A percentile compares a stretch with the other conserved stretches of the same genome.
Evolutionary conservation across 805 yeast genomes (phyloP).

Genomic region (Monosporozyma servazzii): DNA sequence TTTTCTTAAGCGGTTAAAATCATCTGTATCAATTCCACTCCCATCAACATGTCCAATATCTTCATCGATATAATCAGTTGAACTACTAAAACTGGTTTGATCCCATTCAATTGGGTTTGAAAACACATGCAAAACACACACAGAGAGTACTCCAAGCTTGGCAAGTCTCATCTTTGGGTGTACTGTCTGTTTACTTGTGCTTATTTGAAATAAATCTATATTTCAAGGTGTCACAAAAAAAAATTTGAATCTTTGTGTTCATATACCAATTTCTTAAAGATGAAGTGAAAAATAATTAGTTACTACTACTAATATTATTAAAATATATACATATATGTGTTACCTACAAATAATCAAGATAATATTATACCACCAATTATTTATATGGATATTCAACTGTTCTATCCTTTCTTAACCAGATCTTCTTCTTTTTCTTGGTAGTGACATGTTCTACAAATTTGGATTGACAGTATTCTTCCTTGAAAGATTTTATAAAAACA

Average conservation of each 20-base stretch:
- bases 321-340: background rate
- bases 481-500: constrained; percentile 63
- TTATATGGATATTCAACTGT: constrained; percentile 82
- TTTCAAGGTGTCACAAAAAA: background rate
- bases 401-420: constrained; percentile 85
- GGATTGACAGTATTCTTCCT: constrained; percentile 61
- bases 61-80: background rate
- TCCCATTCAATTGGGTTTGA: background rate
- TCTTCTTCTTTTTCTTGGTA: constrained; percentile 77
- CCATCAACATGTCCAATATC: background rate
- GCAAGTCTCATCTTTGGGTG: background rate
- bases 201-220: background rate
- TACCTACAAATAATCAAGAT: background rate
- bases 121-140: background rate
- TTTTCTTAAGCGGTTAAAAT: constrained; percentile 30
- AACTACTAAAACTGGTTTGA: background rate
- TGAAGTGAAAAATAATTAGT: background rate
- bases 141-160: background rate
- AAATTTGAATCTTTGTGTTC: too few relatives aligned
- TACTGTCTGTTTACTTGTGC: background rate
- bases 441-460: constrained; percentile 76
- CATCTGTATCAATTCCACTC: background rate
- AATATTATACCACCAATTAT: constrained; percentile 7
- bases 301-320: background rate
- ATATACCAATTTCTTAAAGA: background rate